A percentile compares a stretch with the other conserved stretches of the same genome.
These are phyloP conservation scores for Barnettozyma vustinii DNA, from an alignment of 805 yeast genomes.

Conservation along the genomic window DNA sequence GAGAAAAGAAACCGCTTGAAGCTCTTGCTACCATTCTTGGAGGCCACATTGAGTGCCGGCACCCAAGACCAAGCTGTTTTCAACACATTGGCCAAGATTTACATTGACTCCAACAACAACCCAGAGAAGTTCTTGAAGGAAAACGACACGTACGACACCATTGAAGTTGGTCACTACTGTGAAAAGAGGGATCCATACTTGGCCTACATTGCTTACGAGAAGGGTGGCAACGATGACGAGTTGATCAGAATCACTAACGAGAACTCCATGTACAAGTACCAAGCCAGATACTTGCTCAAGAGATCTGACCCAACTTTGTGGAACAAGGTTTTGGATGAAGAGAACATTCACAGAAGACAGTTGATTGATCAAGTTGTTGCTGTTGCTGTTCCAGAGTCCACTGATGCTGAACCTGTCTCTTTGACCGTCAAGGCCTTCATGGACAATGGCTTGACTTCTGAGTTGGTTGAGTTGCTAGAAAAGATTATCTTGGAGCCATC, in stretches of 20 bases:
- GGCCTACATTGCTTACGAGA: constrained; percentile 96
- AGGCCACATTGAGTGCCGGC: constrained; percentile 79
- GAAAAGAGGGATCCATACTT: constrained; percentile 98
- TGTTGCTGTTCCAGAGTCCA: constrained; percentile 91
- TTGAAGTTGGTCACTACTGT: constrained; percentile 95
- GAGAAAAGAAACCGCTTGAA: constrained; percentile 95
- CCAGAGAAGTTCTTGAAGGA: constrained; percentile 96
- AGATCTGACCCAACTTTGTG: constrained; percentile 86
- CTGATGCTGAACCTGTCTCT: constrained; percentile 90
- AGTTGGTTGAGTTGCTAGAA: constrained; percentile 89
- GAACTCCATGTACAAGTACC: constrained; percentile 96
- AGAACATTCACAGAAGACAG: constrained; percentile 83
- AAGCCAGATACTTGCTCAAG: constrained; percentile 89
- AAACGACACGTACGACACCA: constrained; percentile 84
- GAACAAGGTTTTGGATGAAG: constrained; percentile 69
- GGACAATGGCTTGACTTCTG: constrained; percentile 90
- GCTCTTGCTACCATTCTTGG: constrained; percentile 87
- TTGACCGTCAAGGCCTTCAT: constrained; percentile 92
- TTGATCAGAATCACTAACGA: constrained; percentile 90
- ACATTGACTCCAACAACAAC: constrained; percentile 94
- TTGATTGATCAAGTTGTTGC: constrained; percentile 92
- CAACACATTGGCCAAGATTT: constrained; percentile 94
- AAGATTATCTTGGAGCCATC: constrained; percentile 96
- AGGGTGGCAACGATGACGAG: constrained; percentile 89
- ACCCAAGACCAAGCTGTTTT: constrained; percentile 85